A percentile compares a stretch with the other conserved stretches of the same genome.
Conservation (phyloP, 1,284 basidiomycete species). For the Cutaneotrichosporon sp. region DNA sequence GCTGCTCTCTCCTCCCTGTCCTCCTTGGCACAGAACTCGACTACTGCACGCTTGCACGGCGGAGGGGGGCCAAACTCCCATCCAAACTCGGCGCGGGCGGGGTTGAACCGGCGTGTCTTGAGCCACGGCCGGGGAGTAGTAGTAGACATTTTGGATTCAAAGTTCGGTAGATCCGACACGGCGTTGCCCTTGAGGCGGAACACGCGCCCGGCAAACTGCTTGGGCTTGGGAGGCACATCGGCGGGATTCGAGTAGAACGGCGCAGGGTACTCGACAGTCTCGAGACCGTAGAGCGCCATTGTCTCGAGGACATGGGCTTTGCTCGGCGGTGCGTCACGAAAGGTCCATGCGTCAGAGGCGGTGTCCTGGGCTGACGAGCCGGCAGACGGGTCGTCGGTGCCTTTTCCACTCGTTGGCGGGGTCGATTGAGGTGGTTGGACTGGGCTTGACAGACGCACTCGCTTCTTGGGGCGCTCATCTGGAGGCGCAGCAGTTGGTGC, state of each 20-base stretch:
- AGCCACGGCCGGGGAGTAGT: conserved; percentile 28
- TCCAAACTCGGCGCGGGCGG: conserved; percentile 44
- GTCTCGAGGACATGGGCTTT: conserved; percentile 53
- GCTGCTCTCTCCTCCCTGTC: conserved; percentile 21
- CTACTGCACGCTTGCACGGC: conserved; percentile 52
- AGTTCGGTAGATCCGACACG: conserved; percentile 43
- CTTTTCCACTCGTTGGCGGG: background rate
- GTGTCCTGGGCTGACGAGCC: conserved; percentile 4
- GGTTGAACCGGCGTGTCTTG: conserved; percentile 18
- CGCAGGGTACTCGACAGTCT: conserved; percentile 62
- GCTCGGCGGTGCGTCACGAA: conserved; percentile 56
- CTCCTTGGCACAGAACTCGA: conserved; percentile 54
- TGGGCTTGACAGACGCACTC: conserved; percentile 13
- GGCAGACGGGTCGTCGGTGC: background rate
- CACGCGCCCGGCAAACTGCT: conserved; percentile 74
- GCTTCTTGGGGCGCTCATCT: conserved; percentile 7
- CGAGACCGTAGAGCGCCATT: conserved; percentile 56
- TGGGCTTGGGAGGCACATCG: conserved; percentile 65
- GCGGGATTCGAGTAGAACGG: conserved; percentile 71
- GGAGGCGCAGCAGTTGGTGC: background rate
- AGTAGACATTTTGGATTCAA: conserved; percentile 14
- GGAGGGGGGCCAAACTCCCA: conserved; percentile 74
- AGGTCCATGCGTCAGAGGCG: conserved; percentile 51
- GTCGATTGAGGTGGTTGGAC: background rate
- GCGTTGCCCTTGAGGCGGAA: conserved; percentile 60